These are phyloP conservation scores for Curvularia lunata DNA, from an alignment of 2,329 filamentous ascomycete genomes.

Conservation along the genomic window DNA sequence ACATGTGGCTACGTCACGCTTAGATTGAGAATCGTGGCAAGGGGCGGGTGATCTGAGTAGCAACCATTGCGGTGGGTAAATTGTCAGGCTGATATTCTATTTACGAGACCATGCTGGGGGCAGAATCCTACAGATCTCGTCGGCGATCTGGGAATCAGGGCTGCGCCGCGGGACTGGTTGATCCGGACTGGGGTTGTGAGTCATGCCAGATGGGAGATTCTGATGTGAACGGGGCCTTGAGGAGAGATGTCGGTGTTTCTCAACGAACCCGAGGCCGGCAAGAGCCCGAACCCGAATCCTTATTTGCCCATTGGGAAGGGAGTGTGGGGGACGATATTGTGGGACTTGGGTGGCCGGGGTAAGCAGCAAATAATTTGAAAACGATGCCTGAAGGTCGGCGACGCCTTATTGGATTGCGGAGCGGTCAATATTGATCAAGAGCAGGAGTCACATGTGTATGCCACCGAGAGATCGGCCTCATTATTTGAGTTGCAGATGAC, in stretches of 20 bases:
- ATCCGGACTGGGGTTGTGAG: constrained; percentile 14
- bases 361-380: constrained; percentile 7
- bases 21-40: constrained; percentile 5
- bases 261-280: constrained; percentile 3
- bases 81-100: constrained; percentile 5
- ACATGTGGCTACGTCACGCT: constrained; percentile 11
- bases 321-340: constrained; percentile 1
- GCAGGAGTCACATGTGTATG: constrained; percentile 5
- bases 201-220: constrained; percentile 7
- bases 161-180: constrained; percentile 14
- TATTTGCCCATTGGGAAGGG: constrained; percentile 2
- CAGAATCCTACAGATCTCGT: constrained; percentile 7
- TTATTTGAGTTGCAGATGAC: neutral
- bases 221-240: constrained; percentile 1
- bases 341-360: neutral
- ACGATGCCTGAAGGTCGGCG: constrained; percentile 15
- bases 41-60: constrained; percentile 12
- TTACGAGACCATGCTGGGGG: constrained; percentile 6
- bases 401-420: constrained; percentile 6
- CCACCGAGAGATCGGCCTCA: neutral
- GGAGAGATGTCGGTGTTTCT: neutral
- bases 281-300: constrained; percentile 2
- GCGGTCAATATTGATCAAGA: constrained; percentile 9
- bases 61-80: constrained; percentile 11
- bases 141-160: constrained; percentile 11